Conservation (phyloP, 306 rosid species). For the Gleditsia sinensis region DNA sequence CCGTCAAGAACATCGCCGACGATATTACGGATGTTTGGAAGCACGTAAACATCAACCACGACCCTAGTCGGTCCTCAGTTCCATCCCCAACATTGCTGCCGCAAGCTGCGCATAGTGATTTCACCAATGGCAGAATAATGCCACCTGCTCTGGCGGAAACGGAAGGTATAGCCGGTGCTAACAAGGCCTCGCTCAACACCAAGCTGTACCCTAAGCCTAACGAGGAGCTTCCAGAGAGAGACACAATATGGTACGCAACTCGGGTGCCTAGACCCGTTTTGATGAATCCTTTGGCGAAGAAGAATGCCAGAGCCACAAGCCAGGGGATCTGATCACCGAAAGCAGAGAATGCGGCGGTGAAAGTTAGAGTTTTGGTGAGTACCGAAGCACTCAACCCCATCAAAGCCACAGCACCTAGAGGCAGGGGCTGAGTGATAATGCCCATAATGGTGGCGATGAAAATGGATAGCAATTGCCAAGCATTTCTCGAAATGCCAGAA, state of each 20-base stretch:
- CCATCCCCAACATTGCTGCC: not conserved
- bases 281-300: slow-evolving; percentile 70
- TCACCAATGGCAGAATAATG: slow-evolving; percentile 61
- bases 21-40: slow-evolving; percentile 73
- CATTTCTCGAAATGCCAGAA: slow-evolving; percentile 54
- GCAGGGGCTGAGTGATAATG: slow-evolving; percentile 67
- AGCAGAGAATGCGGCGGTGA: slow-evolving; percentile 66
- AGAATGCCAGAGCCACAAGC: slow-evolving; percentile 72
- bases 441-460: slow-evolving; percentile 73
- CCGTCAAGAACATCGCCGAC: slow-evolving; percentile 75
- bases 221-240: slow-evolving; percentile 62
- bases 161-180: not conserved
- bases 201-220: slow-evolving; percentile 67
- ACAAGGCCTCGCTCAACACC: slow-evolving; percentile 60
- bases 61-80: slow-evolving; percentile 54
- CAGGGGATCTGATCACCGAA: slow-evolving; percentile 75
- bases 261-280: slow-evolving; percentile 71
- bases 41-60: slow-evolving; percentile 72
- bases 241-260: slow-evolving; percentile 64
- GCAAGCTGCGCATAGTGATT: slow-evolving; percentile 31
- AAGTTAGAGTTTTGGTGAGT: slow-evolving; percentile 63
- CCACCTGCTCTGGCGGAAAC: slow-evolving; percentile 50
- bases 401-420: slow-evolving; percentile 69
- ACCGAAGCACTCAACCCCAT: slow-evolving; percentile 60
- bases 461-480: slow-evolving; percentile 68